Evolutionary conservation across 352 stramenopile genomes (phyloP).

Genomic region (Phytopythium ostracodes): DNA sequence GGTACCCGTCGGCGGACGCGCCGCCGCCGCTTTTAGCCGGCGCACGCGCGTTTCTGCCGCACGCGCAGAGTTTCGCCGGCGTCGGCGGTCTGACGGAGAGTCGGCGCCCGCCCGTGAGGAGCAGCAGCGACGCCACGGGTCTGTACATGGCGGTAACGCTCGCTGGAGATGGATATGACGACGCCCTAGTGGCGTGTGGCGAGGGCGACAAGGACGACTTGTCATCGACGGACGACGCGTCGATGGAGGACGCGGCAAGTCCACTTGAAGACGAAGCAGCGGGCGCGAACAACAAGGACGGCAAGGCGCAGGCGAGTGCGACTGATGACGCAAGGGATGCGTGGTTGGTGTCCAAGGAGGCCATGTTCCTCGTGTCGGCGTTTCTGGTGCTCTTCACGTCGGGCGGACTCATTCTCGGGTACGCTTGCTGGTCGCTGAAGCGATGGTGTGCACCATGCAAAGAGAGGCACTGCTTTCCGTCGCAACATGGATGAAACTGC

Average conservation of each 20-base stretch:
- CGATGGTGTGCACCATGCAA: not conserved
- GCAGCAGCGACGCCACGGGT: not conserved
- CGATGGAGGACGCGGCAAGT: not conserved
- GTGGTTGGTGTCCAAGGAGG: slow-evolving; percentile 46
- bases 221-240: not conserved
- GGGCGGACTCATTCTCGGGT: slow-evolving; percentile 67
- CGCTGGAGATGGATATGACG: not conserved
- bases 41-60: not conserved
- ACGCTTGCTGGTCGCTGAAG: not conserved
- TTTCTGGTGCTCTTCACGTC: slow-evolving; percentile 60
- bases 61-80: slow-evolving; percentile 2
- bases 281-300: not conserved
- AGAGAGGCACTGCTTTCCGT: not conserved
- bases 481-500: too few species aligned
- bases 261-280: not conserved
- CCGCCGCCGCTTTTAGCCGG: not conserved
- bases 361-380: slow-evolving; percentile 57
- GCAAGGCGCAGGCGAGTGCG: not conserved
- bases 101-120: not conserved
- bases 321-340: not conserved
- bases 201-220: not conserved
- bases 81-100: not conserved
- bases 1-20: not conserved
- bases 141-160: not conserved
- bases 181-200: not conserved